Evolutionary conservation across 78 protist genomes (phyloP), one percentile per base, ranked within the genome.

Genomic region (Speleostelium caveatum): DNA sequence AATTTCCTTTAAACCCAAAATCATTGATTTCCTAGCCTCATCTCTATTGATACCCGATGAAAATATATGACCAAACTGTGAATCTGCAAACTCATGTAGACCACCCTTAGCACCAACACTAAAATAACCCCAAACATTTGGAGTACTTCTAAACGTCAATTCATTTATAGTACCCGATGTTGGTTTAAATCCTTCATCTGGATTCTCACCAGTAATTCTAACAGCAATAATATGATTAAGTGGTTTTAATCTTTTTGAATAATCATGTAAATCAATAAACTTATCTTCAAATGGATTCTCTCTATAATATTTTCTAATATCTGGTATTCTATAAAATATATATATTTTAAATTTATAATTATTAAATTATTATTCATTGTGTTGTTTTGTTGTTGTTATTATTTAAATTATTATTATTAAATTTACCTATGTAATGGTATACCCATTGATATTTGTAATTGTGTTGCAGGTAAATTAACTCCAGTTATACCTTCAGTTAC

Each of bases 161-260:
- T 95, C 96, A 56, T 86, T 73, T 61, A 98, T 94, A 61, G 32
- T 6, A 33, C 99, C 99, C 0, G 91, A 67, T 28, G 97, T 87
- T 32, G 99, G 99, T 73, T 96, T 90, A 96, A 97, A 97, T 21
- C 97, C 97, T 33, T 96, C 98, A n/a, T 96, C 99, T 10, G 99
- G 97, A 94, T 98, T 97, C 92, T 98, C 99, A 53, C 99, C 99
- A 0, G 99, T 98, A 85, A 98, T 97, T 36, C 99, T 96, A 36
- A 86, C 95, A 10, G 99, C 99, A 22, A 98, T 94, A 63, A 92
- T 95, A 92, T 98, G 99, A 22, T 96, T 92, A 16, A 16, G 51
- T n/a, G 96, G 77, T 73, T 59, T 65, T 2, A 28, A n/a, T 41
- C 76, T 32, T 38, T 51, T 10, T 71, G 30, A 22, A 56, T 22